Conservation (phyloP, 169 alveolate genomes). For the Plasmodium billcollinsi region DNA sequence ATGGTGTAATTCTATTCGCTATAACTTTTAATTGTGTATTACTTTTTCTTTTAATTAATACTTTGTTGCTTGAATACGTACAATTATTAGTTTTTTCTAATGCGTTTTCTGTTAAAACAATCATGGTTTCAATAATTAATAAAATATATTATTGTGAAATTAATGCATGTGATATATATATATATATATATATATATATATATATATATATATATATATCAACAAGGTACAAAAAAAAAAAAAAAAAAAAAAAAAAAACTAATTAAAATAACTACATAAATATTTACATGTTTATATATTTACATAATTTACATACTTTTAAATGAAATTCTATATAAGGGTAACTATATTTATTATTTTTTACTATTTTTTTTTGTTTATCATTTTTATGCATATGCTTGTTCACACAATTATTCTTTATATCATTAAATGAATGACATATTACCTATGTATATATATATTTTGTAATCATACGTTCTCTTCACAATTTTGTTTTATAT, state of each 20-base stretch:
- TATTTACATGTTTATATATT: too few relatives aligned
- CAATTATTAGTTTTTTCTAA: slow-evolving; percentile 30
- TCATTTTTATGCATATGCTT: too few relatives aligned
- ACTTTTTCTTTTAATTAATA: slow-evolving; percentile 42
- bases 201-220: slow-evolving; percentile 14
- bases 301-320: too few relatives aligned
- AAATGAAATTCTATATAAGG: too few relatives aligned
- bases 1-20: slow-evolving; percentile 69
- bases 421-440: background rate
- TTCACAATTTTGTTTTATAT: slow-evolving; percentile 80
- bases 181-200: slow-evolving; percentile 10
- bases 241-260: too few relatives aligned
- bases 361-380: too few relatives aligned
- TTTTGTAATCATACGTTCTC: slow-evolving; percentile 78
- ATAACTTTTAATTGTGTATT: slow-evolving; percentile 47
- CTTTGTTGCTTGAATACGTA: slow-evolving; percentile 31
- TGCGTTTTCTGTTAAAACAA: slow-evolving; percentile 67
- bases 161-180: background rate
- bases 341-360: too few relatives aligned
- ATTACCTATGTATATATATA: background rate
- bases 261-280: too few relatives aligned
- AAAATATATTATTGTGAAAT: background rate
- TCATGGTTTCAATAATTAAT: slow-evolving; percentile 44
- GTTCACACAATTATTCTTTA: too few relatives aligned
- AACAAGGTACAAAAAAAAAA: background rate